Base-by-base conservation (phyloP, 2,329 filamentous ascomycete species). In the Albifimbria verrucaria region DNA sequence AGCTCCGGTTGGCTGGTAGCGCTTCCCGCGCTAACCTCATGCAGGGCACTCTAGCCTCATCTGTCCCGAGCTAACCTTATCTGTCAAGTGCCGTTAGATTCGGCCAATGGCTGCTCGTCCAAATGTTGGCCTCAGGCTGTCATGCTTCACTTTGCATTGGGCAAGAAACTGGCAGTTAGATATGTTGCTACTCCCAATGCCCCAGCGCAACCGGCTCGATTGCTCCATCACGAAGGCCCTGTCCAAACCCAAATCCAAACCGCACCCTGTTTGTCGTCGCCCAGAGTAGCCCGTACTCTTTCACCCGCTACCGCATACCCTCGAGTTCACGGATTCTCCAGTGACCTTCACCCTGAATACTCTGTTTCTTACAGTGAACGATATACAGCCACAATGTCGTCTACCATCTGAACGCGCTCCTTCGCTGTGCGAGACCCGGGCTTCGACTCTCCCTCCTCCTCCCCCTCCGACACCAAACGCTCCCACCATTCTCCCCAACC, bases 171-270 rank as follows among this genome's bases (percentile, higher is more conserved):
- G 54, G 48, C 53, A 51, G 52, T 54, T 52, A 44, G 53, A 60
- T 60, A 62, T 65, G 61, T 59, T 60, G 63, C 59, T 65, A 65
- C 57, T 62, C 51, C 55, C 52, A 46, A 57, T 55, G 61, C 63
- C 62, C 62, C 59, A 57, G 62, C 54, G 26, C 12, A 39, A 39
- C 32, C 32, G 32, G 32, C 32, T 39, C 32, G 32, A 39, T n/a
- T n/a, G 32, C 32, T 55, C 63, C 56, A 53, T 62, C 57, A 63
- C 62, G 48, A 53, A 52, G 56, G 55, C 57, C 54, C 56, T 10
- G 54, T 54, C 59, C 59, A 44, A 52, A 49, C 42, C 53, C 57
- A 54, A 52, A 49, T 36, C 53, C 57, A 54, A 54, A 54, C 23
- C 58, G 18, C 32, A n/a, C 32, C 32, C 32, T 39, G 32, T n/a